Evolutionary conservation across 257 asterid genomes (phyloP).

Genomic region (Dorcoceras hygrometricum): DNA sequence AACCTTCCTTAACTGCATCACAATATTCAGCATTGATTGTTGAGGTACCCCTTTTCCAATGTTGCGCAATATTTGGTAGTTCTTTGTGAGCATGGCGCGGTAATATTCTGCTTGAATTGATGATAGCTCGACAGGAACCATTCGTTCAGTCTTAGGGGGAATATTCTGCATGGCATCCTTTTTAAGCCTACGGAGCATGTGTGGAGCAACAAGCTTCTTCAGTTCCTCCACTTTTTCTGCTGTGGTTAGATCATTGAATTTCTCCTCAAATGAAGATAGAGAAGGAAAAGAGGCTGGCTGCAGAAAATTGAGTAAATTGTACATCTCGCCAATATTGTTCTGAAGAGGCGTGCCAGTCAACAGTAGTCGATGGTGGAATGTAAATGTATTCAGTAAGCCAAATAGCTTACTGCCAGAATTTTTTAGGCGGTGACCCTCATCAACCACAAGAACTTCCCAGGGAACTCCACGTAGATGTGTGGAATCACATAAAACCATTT

Average conservation of each 20-base stretch:
- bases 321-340: conserved; percentile 98
- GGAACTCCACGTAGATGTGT: conserved; percentile 81
- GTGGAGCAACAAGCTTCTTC: conserved; percentile 98
- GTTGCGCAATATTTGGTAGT: conserved; percentile 91
- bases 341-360: conserved; percentile 98
- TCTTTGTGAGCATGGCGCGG: conserved; percentile 98
- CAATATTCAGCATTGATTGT: conserved; percentile 95
- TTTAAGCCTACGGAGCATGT: conserved; percentile 94
- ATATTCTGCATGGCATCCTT: conserved; percentile 97
- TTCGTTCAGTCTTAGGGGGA: conserved; percentile 95
- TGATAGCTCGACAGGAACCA: conserved; percentile 96
- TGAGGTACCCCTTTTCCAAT: conserved; percentile 87
- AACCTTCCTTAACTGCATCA: conserved; percentile 94
- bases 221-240: conserved; percentile 93
- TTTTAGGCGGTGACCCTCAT: conserved; percentile 98
- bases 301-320: conserved; percentile 83
- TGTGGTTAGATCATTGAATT: conserved; percentile 84
- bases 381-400: conserved; percentile 77
- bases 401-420: conserved; percentile 86
- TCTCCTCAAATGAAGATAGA: conserved; percentile 83
- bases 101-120: conserved; percentile 98
- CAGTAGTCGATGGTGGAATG: conserved; percentile 88
- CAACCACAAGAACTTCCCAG: conserved; percentile 99
- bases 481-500: conserved; percentile 92
- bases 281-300: conserved; percentile 95